Base-by-base conservation (phyloP, 2,329 filamentous ascomycete species). In the Iodosphaeria phyllophila region DNA sequence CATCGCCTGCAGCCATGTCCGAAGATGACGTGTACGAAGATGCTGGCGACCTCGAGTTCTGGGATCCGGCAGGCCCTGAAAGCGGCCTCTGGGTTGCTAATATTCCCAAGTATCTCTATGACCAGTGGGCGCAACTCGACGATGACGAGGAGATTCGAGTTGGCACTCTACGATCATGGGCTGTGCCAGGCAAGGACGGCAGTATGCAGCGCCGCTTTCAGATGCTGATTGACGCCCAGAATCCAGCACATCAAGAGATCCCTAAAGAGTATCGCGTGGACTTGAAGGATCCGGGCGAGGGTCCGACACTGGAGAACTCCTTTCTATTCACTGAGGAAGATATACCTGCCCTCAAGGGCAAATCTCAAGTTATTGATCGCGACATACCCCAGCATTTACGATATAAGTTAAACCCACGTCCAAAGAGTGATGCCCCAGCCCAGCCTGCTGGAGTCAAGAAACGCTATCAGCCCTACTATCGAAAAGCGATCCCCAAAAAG, bases 291-390 rank as follows among this genome's bases (percentile, higher is more conserved):
- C 41, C 48, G 27, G 46, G 65, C n/a, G 71, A 51, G 28, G 57
- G 60, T 24, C 41, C 48, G 27, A 46, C 65, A n/a, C 69, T 86
- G 17, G 69, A 68, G 40, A 93, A 92, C 49, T 89, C 83, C 12
- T 92, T 77, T 44, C 59, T 95, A 28, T 98, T 98, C 44, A 83
- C 77, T 20, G 89, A 98, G 51, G 83, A 92, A 46, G 82, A 95
- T 41, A 63, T 92, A 13, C 78, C 83, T 1, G 79, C 79, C 18
- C 83, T 72, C 51, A 65, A 65, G 37, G 55, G 56, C 11, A 64
- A 61, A 44, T 64, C 64, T n/a, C 60, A 67, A 26, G 60, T 63
- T 6, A 51, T 64, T 4, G 63, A 59, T 22, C 60, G 57, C 11
- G 63, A 69, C 26, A 68, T 74, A 30, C 69, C 69, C 4, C 50